Conservation (phyloP, 2,329 filamentous ascomycete genomes). For the Tolypocladium ophioglossoides region DNA sequence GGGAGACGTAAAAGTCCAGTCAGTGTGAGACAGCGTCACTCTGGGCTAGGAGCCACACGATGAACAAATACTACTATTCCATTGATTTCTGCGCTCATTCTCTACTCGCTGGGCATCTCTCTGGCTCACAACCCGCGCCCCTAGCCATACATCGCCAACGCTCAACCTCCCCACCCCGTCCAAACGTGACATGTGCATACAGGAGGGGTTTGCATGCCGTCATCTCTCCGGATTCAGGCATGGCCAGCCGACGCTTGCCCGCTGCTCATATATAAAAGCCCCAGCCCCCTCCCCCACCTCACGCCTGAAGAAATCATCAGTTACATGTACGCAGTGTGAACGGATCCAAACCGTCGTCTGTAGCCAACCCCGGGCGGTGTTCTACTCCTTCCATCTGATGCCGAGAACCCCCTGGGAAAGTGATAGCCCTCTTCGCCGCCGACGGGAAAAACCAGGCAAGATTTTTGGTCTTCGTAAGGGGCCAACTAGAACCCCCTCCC, state of each 20-base stretch:
- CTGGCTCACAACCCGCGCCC: background rate
- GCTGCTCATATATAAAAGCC: background rate
- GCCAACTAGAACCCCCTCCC: conserved; percentile 23
- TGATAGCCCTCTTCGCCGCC: background rate
- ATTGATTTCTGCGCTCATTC: background rate
- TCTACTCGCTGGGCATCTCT: background rate
- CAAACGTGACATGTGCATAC: background rate
- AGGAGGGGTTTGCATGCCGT: background rate
- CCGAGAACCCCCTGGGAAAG: background rate
- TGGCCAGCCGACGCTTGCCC: background rate
- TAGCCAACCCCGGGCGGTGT: background rate
- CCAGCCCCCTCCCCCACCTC: background rate
- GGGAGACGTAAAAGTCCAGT: background rate
- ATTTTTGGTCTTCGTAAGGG: background rate
- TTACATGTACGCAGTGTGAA: background rate
- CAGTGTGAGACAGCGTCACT: background rate
- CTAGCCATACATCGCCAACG: background rate
- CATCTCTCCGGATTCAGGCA: background rate
- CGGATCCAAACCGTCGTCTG: background rate
- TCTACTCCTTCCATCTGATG: background rate
- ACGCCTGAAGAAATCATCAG: background rate
- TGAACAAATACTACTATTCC: background rate
- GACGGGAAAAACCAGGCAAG: background rate
- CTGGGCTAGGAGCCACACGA: background rate
- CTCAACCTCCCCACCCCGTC: background rate